These are phyloP conservation scores for Saccharomycopsis microspora DNA, from an alignment of 805 yeast genomes.

Conservation along the genomic window DNA sequence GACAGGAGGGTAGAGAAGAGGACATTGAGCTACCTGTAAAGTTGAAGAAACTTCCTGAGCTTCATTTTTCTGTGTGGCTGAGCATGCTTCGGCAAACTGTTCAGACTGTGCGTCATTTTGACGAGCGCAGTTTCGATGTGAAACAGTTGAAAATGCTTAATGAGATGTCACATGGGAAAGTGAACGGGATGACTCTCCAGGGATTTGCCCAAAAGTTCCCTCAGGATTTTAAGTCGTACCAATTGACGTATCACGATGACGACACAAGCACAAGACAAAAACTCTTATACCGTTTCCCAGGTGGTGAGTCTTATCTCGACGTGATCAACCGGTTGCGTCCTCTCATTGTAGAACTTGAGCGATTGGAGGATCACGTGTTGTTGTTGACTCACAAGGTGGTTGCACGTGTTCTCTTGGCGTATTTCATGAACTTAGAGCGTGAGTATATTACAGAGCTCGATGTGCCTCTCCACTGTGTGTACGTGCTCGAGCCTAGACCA, in stretches of 20 bases:
- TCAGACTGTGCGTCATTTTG: conserved; percentile 66
- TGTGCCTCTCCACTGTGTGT: conserved; percentile 86
- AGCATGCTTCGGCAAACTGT: conserved; percentile 73
- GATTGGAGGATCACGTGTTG: conserved; percentile 79
- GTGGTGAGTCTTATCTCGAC: conserved; percentile 93
- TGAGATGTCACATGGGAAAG: conserved; percentile 87
- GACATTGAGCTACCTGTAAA: neutral
- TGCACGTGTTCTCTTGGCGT: conserved; percentile 76
- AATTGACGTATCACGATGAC: conserved; percentile 21
- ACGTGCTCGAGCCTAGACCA: conserved; percentile 85
- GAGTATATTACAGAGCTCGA: conserved; percentile 83
- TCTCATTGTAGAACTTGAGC: conserved; percentile 82
- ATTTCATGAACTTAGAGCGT: conserved; percentile 72
- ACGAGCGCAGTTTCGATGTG: conserved; percentile 61
- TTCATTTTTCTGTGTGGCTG: conserved; percentile 84
- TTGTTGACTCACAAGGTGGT: conserved; percentile 87
- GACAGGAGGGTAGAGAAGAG: conserved; percentile 6
- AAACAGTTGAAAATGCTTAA: conserved; percentile 90
- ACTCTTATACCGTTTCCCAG: conserved; percentile 83
- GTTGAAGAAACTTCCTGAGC: conserved; percentile 28
- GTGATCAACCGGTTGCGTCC: conserved; percentile 87
- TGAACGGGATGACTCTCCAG: conserved; percentile 84
- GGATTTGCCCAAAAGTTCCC: conserved; percentile 68
- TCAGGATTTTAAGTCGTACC: conserved; percentile 48
- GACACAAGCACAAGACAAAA: conserved; percentile 46